Conservation (phyloP, 768 basidiomycete species). For the Russula lepida region DNA sequence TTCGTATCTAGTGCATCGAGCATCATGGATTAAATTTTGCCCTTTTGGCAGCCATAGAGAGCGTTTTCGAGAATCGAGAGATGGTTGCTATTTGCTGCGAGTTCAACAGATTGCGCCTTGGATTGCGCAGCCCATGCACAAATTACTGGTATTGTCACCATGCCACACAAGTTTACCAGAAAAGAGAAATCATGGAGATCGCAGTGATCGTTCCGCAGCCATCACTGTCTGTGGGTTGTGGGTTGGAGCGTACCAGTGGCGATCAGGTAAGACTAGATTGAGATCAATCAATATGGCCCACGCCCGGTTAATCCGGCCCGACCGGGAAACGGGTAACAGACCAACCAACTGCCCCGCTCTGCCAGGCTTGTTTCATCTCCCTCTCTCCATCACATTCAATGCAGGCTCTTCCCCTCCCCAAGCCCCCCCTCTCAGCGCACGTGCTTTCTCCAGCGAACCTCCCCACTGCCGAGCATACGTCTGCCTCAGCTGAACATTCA, state of each 20-base stretch:
- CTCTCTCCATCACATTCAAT: slow-evolving; percentile 8
- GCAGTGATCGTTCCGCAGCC: no score
- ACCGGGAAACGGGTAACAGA: not conserved
- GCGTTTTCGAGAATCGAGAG: no score
- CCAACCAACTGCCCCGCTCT: not conserved
- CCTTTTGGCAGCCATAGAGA: no score
- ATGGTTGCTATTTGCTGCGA: not conserved
- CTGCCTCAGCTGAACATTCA: slow-evolving; percentile 8
- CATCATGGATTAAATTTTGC: no score
- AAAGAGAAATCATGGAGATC: not conserved
- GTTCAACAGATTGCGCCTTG: not conserved
- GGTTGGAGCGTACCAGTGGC: not conserved
- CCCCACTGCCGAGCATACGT: not conserved
- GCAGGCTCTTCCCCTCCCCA: slow-evolving; percentile 14
- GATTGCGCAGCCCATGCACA: no score
- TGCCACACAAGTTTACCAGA: no score
- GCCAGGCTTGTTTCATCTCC: slow-evolving; percentile 1
- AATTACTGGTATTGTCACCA: no score
- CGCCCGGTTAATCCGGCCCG: slow-evolving; percentile 3
- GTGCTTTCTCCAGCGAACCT: slow-evolving; percentile 1
- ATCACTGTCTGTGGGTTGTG: not conserved
- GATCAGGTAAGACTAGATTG: slow-evolving; percentile 11
- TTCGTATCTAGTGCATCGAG: no score
- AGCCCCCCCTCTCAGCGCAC: slow-evolving; percentile 9
- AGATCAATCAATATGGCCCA: no score